Evolutionary conservation across 495 filamentous ascomycete genomes (phyloP).

Genomic region (Neurospora sp.): DNA sequence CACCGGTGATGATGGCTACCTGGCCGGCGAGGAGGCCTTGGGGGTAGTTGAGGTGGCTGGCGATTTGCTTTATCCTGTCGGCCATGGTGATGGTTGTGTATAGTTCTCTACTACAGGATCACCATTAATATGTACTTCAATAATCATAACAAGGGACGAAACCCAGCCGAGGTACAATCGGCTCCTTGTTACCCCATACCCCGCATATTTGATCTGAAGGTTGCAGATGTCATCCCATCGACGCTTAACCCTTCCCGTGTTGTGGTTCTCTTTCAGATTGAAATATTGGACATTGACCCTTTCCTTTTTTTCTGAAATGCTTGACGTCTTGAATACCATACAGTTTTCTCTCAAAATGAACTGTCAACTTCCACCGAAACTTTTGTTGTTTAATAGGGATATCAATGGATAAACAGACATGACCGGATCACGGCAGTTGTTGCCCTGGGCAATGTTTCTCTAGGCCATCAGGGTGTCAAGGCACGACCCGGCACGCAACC

Average conservation of each 20-base stretch:
- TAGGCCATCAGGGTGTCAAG: background rate
- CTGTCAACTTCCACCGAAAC: background rate
- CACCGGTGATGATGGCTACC: slow-evolving; percentile 80
- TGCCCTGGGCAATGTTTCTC: background rate
- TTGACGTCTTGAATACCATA: background rate
- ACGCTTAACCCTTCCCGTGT: background rate
- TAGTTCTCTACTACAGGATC: background rate
- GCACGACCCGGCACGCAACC: background rate
- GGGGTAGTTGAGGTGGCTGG: slow-evolving; percentile 70
- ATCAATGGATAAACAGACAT: background rate
- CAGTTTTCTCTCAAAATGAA: background rate
- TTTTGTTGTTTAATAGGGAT: background rate
- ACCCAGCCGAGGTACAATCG: background rate
- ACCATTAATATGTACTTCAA: background rate
- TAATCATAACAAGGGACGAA: background rate
- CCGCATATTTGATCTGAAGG: background rate
- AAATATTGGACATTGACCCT: background rate
- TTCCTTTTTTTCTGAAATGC: background rate
- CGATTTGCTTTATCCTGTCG: slow-evolving; percentile 56
- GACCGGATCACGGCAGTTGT: background rate
- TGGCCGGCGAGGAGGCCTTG: slow-evolving; percentile 66
- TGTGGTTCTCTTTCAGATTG: background rate
- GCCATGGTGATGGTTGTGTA: slow-evolving; percentile 25
- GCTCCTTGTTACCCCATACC: background rate
- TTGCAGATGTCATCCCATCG: background rate